phyloP scores from a whole-genome alignment of 768 basidiomycete genomes.

The Tulasnella sp. region DNA sequence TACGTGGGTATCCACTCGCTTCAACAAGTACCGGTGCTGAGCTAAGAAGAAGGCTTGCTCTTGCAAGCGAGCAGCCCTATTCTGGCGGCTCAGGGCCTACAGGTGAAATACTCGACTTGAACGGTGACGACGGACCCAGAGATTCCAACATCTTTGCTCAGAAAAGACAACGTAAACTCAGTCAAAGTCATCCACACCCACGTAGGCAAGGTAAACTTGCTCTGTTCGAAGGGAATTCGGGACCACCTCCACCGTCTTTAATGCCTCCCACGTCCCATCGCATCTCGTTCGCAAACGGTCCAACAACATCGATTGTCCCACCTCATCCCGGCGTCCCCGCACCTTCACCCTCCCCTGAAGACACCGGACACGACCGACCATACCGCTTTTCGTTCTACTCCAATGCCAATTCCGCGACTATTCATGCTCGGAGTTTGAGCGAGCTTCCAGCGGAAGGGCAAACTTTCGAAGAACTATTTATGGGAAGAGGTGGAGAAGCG shows the following conservation, averaged over 20 bases:
- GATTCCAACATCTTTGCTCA: conserved; percentile 23
- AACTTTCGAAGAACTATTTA: conserved; percentile 81
- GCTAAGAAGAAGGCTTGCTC: conserved; percentile 9
- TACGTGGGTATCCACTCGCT: not conserved
- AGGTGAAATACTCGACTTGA: not conserved
- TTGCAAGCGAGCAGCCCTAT: conserved; percentile 14
- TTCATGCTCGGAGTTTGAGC: conserved; percentile 83
- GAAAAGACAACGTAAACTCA: conserved; percentile 72
- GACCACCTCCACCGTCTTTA: conserved; percentile 26
- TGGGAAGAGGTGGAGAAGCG: conserved; percentile 24
- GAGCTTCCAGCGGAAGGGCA: conserved; percentile 93
- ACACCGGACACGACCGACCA: conserved; percentile 59
- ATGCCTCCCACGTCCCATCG: conserved; percentile 10
- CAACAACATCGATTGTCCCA: conserved; percentile 23
- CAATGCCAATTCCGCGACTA: conserved; percentile 79
- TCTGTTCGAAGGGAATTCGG: conserved; percentile 57
- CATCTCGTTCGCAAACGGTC: conserved; percentile 4
- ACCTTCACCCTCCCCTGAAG: conserved; percentile 21
- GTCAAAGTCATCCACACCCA: conserved; percentile 62
- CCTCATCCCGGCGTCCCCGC: conserved; percentile 17
- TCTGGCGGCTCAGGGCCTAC: not conserved
- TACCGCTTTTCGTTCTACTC: conserved; percentile 99
- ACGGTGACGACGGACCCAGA: not conserved
- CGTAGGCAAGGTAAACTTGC: conserved; percentile 67
- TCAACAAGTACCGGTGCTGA: conserved; percentile 10